A percentile compares a stretch with the other conserved stretches of the same genome.
Conservation (phyloP, 1,139 yeast species). For the Yamadazyma songkhlaensis region DNA sequence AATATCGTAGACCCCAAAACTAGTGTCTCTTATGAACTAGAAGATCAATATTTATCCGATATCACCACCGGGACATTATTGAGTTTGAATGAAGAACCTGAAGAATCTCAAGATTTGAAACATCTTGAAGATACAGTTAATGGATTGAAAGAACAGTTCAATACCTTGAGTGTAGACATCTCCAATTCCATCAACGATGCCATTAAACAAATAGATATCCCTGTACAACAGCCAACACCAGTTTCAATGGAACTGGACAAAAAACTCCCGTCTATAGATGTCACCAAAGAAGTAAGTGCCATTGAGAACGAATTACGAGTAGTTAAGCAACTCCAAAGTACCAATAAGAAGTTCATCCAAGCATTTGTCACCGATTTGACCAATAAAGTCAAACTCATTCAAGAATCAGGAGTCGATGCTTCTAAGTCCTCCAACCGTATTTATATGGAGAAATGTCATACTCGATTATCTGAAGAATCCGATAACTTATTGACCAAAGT, state of each 20-base stretch:
- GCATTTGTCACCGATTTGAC: slow-evolving; percentile 44
- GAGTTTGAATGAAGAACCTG: slow-evolving; percentile 41
- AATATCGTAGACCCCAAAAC: slow-evolving; percentile 64
- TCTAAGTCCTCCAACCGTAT: slow-evolving; percentile 52
- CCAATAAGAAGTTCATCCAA: slow-evolving; percentile 43
- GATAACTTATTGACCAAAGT: slow-evolving; percentile 73
- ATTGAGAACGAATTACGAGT: slow-evolving; percentile 60
- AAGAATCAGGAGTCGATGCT: slow-evolving; percentile 39
- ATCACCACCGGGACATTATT: slow-evolving; percentile 60
- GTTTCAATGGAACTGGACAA: not conserved
- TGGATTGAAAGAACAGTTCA: slow-evolving; percentile 8
- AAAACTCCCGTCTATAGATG: not conserved
- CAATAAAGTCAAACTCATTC: slow-evolving; percentile 48
- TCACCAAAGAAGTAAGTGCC: slow-evolving; percentile 8
- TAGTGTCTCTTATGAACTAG: slow-evolving; percentile 74
- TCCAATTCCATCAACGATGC: slow-evolving; percentile 9
- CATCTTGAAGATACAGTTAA: slow-evolving; percentile 2
- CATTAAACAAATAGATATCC: slow-evolving; percentile 7
- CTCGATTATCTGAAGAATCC: slow-evolving; percentile 71
- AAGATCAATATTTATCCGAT: slow-evolving; percentile 59
- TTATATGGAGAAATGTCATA: slow-evolving; percentile 77
- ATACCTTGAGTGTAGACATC: slow-evolving; percentile 7
- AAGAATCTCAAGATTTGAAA: slow-evolving; percentile 4
- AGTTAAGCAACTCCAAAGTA: slow-evolving; percentile 56
- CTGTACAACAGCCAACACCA: slow-evolving; percentile 1